phyloP scores from a whole-genome alignment of 192 early-diverging fungal species.

The Phlyctochytrium planicorne region DNA sequence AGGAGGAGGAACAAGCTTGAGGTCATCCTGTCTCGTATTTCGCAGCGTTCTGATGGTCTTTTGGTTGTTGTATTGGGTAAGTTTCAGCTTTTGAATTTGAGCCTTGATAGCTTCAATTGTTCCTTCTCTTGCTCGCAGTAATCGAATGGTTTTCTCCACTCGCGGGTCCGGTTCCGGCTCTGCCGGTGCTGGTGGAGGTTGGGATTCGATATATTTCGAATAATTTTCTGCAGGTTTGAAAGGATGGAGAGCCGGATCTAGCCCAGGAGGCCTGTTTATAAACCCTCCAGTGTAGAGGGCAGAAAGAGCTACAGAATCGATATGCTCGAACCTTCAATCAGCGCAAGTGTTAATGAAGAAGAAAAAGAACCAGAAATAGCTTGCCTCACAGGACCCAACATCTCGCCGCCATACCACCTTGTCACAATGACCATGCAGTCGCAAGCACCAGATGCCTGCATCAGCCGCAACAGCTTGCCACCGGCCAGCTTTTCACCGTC shows the following conservation, averaged over 20 bases:
- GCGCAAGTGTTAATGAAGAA: neutral
- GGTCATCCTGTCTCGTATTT: neutral
- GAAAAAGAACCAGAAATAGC: neutral
- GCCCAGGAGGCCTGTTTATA: no score
- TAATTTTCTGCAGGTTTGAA: neutral
- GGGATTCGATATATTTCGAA: no score
- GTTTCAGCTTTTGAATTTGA: neutral
- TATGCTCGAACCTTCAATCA: conserved; percentile 22
- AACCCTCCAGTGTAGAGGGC: conserved; percentile 19
- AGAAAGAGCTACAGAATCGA: conserved; percentile 11
- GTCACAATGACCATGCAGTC: conserved; percentile 19
- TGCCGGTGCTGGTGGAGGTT: neutral
- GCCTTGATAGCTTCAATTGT: neutral
- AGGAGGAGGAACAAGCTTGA: neutral
- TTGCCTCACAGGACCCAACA: conserved; percentile 20
- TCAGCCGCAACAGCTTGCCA: conserved; percentile 9
- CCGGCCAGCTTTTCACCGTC: conserved; percentile 23
- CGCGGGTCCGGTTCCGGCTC: no score
- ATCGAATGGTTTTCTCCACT: neutral
- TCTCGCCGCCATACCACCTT: conserved; percentile 23
- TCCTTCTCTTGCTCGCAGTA: neutral
- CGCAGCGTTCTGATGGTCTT: neutral
- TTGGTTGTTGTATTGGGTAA: neutral
- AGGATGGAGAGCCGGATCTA: neutral
- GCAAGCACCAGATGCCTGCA: conserved; percentile 19